These are phyloP conservation scores for Lactarius indigo DNA, from an alignment of 768 basidiomycete species.

Conservation along the genomic window DNA sequence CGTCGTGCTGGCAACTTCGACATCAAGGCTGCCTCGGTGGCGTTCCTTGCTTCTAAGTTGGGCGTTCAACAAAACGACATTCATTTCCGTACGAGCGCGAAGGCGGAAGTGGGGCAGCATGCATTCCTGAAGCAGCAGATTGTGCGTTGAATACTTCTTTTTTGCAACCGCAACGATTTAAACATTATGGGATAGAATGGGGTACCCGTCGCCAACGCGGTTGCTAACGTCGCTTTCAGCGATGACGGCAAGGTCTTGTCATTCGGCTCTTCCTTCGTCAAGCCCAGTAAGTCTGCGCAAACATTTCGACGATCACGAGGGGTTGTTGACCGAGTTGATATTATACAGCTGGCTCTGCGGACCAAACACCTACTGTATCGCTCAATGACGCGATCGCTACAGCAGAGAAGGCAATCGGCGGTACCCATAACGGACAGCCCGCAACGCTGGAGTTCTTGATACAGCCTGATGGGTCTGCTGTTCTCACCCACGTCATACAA, in stretches of 20 bases:
- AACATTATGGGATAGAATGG: constrained; percentile 30
- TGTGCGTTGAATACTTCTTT: constrained; percentile 5
- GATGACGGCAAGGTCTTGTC: constrained; percentile 40
- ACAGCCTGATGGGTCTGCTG: constrained; percentile 37
- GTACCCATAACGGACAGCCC: constrained; percentile 40
- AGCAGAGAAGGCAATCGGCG: constrained; percentile 38
- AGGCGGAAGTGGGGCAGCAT: constrained; percentile 22
- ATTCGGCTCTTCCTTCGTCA: constrained; percentile 46
- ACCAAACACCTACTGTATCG: constrained; percentile 38
- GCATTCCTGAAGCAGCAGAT: too few species aligned
- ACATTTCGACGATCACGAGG: neutral
- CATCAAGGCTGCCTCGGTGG: constrained; percentile 27
- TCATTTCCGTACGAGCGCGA: constrained; percentile 23
- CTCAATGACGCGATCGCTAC: constrained; percentile 35
- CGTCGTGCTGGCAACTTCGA: constrained; percentile 25
- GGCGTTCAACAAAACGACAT: constrained; percentile 23
- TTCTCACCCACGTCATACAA: constrained; percentile 42
- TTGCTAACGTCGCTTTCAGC: constrained; percentile 45
- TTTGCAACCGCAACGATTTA: neutral
- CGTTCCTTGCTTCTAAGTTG: constrained; percentile 29
- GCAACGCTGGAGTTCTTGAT: constrained; percentile 41
- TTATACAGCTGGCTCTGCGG: constrained; percentile 23
- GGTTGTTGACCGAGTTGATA: neutral
- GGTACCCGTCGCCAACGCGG: constrained; percentile 38
- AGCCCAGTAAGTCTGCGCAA: constrained; percentile 34